Evolutionary conservation across 2,329 filamentous ascomycete species (phyloP).

Genomic region (Madurella mycetomatis): DNA sequence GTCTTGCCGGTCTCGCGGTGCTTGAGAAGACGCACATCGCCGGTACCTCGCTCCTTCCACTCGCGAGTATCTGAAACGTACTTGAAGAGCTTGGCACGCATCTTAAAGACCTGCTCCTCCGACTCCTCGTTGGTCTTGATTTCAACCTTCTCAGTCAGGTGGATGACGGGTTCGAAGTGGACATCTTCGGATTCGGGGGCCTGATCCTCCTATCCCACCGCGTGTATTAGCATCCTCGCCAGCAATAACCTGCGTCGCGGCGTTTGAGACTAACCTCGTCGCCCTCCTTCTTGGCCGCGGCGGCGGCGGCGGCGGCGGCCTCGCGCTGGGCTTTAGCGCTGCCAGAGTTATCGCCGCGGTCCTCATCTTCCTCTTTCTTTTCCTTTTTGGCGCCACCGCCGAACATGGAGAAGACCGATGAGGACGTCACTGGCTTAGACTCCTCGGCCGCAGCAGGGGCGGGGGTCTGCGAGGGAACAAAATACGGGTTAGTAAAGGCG

Average conservation of each 20-base stretch:
- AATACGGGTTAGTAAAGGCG: slow-evolving; percentile 4
- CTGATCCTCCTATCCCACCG: slow-evolving; percentile 60
- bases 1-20: slow-evolving; percentile 99
- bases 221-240: neutral
- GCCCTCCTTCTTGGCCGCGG: slow-evolving; percentile 43
- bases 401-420: slow-evolving; percentile 94
- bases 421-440: slow-evolving; percentile 46
- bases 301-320: slow-evolving; percentile 41
- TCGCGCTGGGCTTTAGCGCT: slow-evolving; percentile 76
- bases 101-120: slow-evolving; percentile 98
- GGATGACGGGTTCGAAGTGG: slow-evolving; percentile 95
- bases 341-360: slow-evolving; percentile 80
- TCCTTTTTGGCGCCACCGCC: slow-evolving; percentile 96
- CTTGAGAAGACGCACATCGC: slow-evolving; percentile 93
- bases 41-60: slow-evolving; percentile 99
- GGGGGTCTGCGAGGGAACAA: slow-evolving; percentile 3
- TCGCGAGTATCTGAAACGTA: slow-evolving; percentile 88
- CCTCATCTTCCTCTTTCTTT: slow-evolving; percentile 80
- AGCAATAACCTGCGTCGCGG: slow-evolving; percentile 1
- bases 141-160: slow-evolving; percentile 93
- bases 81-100: slow-evolving; percentile 99
- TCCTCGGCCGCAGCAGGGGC: slow-evolving; percentile 21
- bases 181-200: slow-evolving; percentile 85
- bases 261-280: slow-evolving; percentile 43
- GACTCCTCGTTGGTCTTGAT: slow-evolving; percentile 97